Evolutionary conservation across 768 basidiomycete genomes (phyloP).

Genomic region (Goffeauzyma gilvescens): DNA sequence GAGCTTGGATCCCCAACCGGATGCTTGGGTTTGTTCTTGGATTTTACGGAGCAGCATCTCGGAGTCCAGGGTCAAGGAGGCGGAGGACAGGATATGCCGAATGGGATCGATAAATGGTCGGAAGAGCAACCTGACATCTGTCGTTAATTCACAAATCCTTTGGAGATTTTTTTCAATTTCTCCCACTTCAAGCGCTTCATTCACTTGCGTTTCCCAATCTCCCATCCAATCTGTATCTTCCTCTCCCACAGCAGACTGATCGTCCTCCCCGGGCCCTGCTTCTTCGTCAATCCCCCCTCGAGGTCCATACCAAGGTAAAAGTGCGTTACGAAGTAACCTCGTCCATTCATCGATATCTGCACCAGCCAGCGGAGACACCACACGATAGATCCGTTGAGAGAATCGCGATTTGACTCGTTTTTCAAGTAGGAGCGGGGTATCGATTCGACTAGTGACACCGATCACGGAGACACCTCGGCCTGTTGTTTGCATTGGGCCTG

Average conservation of each 20-base stretch:
- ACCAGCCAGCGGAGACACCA: constrained; percentile 43
- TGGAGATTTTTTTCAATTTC: constrained; percentile 9
- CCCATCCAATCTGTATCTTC: constrained; percentile 41
- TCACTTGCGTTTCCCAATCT: constrained; percentile 43
- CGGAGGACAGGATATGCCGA: not conserved
- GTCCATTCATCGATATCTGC: constrained; percentile 41
- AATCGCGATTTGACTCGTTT: constrained; percentile 96
- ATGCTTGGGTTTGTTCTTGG: constrained; percentile 16
- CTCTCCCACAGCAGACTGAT: constrained; percentile 17
- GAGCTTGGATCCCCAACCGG: constrained; percentile 23
- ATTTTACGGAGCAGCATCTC: constrained; percentile 1
- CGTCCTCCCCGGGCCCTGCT: not conserved
- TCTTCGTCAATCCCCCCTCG: too few relatives aligned
- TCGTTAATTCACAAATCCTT: constrained; percentile 20
- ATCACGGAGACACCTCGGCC: constrained; percentile 56
- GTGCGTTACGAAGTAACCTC: constrained; percentile 35
- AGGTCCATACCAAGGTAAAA: constrained; percentile 20
- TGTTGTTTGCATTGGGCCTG: constrained; percentile 40
- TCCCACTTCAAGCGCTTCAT: constrained; percentile 12
- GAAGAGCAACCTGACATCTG: constrained; percentile 24
- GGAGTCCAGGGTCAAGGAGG: not conserved
- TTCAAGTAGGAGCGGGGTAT: constrained; percentile 72
- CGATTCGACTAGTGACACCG: constrained; percentile 68
- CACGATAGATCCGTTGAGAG: constrained; percentile 71
- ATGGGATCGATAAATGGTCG: constrained; percentile 22